A percentile compares a stretch with the other conserved stretches of the same genome.
Conservation (phyloP, 1,284 basidiomycete species). For the Wallemia hederae region DNA sequence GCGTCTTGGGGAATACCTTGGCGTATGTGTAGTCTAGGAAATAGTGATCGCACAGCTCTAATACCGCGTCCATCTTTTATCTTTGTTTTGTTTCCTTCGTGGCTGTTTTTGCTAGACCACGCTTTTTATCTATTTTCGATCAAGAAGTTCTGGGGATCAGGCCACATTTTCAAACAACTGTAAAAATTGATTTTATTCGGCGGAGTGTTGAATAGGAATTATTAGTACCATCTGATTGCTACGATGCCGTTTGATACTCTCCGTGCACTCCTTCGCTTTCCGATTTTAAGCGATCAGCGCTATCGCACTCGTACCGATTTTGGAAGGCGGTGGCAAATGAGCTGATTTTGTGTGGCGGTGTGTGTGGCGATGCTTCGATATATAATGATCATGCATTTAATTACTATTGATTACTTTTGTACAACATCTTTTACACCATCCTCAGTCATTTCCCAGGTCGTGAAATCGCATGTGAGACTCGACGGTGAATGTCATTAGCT, state of each 20-base stretch:
- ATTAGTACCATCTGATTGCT: too few species aligned
- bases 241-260: too few species aligned
- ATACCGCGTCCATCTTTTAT: conserved; percentile 47
- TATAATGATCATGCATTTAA: background rate
- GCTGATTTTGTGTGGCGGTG: too few species aligned
- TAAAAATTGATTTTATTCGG: background rate
- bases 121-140: background rate
- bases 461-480: background rate
- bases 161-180: background rate
- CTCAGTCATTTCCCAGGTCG: background rate
- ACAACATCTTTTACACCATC: background rate
- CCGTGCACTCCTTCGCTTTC: too few species aligned
- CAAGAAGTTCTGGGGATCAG: background rate
- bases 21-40: conserved; percentile 53
- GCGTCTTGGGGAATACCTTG: conserved; percentile 33
- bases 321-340: too few species aligned
- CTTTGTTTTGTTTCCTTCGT: background rate
- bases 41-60: conserved; percentile 39
- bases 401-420: background rate
- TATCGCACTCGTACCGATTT: too few species aligned
- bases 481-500: background rate
- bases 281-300: too few species aligned
- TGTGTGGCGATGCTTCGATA: too few species aligned
- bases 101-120: background rate
- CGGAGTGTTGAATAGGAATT: too few species aligned